Base-by-base conservation (phyloP, 2,329 filamentous ascomycete species). In the Aspergillus ochraceus region DNA sequence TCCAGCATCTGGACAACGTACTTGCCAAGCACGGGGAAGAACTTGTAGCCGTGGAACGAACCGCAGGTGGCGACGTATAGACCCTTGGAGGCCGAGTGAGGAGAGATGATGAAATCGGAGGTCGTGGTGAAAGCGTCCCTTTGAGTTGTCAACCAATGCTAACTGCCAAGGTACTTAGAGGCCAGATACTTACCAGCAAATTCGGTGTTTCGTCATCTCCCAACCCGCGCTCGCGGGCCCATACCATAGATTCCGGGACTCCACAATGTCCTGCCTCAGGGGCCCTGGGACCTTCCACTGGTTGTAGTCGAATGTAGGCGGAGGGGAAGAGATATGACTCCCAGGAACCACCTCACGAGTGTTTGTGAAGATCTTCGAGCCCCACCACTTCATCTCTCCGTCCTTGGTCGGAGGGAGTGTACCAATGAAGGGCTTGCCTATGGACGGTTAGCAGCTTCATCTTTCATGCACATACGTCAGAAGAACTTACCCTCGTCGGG, bases 71-170 rank as follows among this genome's bases (percentile, higher is more conserved):
- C 78, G n/a, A 81, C 61, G 61, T 77, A 80, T 0, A 81, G 68
- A 5, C 77, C 76, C 53, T 73, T 70, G 6, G 74, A 70, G 19
- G 72, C 75, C 2, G 78, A 66, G 64, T 81, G 79, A 11, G 77
- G 77, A 4, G 77, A 80, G 65, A 80, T 80, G 62, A 81, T 79
- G 62, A 80, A 80, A 66, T 80, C 86, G 22, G 80, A 79, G 67
- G 78, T 85, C 2, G 84, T 81, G 0, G 86, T 87, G 66, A 88
- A 84, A 10, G 86, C 87, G 63, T 89, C 87, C 87, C 87, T 89
- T 57, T 5, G 47, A 6, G 39, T 4, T 55, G 57, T 62, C 55
- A 64, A 24, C n/a, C n/a, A n/a, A n/a, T n/a, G n/a, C n/a, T n/a
- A n/a, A n/a, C n/a, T n/a, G n/a, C n/a, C n/a, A n/a, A n/a, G n/a